Conservation (phyloP, 2,329 filamentous ascomycete genomes). For the Trichoderma sp. region DNA sequence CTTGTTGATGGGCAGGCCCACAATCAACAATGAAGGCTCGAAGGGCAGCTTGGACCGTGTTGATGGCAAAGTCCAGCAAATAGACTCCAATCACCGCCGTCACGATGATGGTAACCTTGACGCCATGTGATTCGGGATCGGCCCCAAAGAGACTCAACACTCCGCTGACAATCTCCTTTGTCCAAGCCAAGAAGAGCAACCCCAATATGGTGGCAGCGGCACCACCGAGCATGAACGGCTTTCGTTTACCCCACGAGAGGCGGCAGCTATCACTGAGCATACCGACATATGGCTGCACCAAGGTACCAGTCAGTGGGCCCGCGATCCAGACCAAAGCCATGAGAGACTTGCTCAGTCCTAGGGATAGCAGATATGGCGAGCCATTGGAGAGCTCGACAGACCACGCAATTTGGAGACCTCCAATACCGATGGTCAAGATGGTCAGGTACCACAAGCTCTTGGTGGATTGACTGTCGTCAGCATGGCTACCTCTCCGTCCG, state of each 20-base stretch:
- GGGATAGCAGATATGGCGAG: slow-evolving; percentile 76
- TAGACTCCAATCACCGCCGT: slow-evolving; percentile 85
- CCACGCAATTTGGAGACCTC: slow-evolving; percentile 91
- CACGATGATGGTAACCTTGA: slow-evolving; percentile 66
- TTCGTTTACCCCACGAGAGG: slow-evolving; percentile 70
- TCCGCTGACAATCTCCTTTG: slow-evolving; percentile 66
- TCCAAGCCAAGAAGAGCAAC: slow-evolving; percentile 70
- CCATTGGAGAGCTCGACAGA: slow-evolving; percentile 92
- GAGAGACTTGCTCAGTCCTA: slow-evolving; percentile 77
- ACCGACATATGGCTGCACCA: slow-evolving; percentile 80
- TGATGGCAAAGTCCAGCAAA: slow-evolving; percentile 89
- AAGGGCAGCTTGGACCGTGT: slow-evolving; percentile 92
- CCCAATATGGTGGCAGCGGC: slow-evolving; percentile 63
- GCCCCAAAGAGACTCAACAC: slow-evolving; percentile 69
- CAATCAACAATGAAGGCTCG: slow-evolving; percentile 92
- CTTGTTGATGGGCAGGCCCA: slow-evolving; percentile 88
- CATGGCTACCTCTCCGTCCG: slow-evolving; percentile 15
- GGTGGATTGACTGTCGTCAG: slow-evolving; percentile 51
- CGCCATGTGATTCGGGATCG: slow-evolving; percentile 59
- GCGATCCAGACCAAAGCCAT: slow-evolving; percentile 85
- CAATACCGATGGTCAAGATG: slow-evolving; percentile 80
- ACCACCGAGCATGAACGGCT: slow-evolving; percentile 76
- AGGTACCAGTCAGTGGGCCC: slow-evolving; percentile 71
- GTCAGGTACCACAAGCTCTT: slow-evolving; percentile 86
- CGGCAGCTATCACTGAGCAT: slow-evolving; percentile 78